Percentiles rank a stretch among this genome's conserved stretches.
Conservation (phyloP, 768 basidiomycete species). For the Chalciporus pseudorubinellus region DNA sequence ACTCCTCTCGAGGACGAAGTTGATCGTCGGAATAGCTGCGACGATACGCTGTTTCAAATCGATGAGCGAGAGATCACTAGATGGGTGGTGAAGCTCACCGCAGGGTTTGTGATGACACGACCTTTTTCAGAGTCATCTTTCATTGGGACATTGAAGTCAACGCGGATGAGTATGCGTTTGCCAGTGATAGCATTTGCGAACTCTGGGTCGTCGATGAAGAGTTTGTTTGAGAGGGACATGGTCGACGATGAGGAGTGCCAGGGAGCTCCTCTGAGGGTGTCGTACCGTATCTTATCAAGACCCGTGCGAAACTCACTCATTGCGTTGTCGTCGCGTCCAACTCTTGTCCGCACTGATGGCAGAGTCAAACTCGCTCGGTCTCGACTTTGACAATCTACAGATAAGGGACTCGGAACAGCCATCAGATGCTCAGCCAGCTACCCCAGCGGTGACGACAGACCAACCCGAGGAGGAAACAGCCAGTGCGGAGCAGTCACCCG, state of each 20-base stretch:
- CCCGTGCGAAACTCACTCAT: background rate
- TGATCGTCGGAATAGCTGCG: conserved; percentile 92
- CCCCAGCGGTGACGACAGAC: conserved; percentile 9
- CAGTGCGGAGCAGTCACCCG: conserved; percentile 2
- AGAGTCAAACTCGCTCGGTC: conserved; percentile 64
- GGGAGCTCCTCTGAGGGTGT: too few species aligned
- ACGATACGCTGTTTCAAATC: conserved; percentile 76
- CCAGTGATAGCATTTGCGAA: conserved; percentile 59
- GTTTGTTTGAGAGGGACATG: conserved; percentile 95
- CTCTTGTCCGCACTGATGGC: conserved; percentile 34
- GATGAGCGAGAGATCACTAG: conserved; percentile 9
- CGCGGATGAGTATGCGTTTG: conserved; percentile 90
- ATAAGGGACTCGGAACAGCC: conserved; percentile 32
- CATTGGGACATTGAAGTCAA: conserved; percentile 96
- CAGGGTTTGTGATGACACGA: conserved; percentile 94
- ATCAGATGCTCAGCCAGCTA: conserved; percentile 8
- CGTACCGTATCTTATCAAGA: conserved; percentile 6
- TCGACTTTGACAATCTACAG: conserved; percentile 58
- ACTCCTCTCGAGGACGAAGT: conserved; percentile 89
- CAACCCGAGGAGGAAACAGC: conserved; percentile 5
- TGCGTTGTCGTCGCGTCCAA: background rate
- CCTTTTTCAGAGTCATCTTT: conserved; percentile 66
- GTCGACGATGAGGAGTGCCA: conserved; percentile 30
- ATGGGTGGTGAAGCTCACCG: conserved; percentile 53
- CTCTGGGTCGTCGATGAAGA: conserved; percentile 82